phyloP scores from a whole-genome alignment of 2,329 filamentous ascomycete species.

The Talaromyces piceae region DNA sequence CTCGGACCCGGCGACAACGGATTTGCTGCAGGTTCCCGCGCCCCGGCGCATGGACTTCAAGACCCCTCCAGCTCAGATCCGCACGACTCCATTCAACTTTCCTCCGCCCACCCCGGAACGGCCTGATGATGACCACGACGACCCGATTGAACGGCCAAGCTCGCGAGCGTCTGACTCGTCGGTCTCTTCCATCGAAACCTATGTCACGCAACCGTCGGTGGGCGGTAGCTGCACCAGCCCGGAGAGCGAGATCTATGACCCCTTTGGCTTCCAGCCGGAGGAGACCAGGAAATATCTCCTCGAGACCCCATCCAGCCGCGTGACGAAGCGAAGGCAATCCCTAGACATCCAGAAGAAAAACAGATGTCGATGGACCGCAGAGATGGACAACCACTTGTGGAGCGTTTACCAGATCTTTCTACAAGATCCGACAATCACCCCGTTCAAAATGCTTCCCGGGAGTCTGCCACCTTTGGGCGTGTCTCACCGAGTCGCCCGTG shows the following conservation, averaged over 20 bases:
- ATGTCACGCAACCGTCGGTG: slow-evolving; percentile 49
- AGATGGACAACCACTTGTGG: slow-evolving; percentile 61
- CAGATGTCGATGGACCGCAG: slow-evolving; percentile 46
- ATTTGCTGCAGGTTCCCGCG: slow-evolving; percentile 33
- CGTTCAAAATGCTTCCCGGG: slow-evolving; percentile 60
- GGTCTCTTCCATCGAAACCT: slow-evolving; percentile 51
- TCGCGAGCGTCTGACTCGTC: slow-evolving; percentile 58
- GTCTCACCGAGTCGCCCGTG: slow-evolving; percentile 55
- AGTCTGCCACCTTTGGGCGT: slow-evolving; percentile 57
- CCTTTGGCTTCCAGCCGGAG: slow-evolving; percentile 42
- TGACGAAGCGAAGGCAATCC: slow-evolving; percentile 21
- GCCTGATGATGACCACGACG: slow-evolving; percentile 24
- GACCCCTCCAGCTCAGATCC: slow-evolving; percentile 40
- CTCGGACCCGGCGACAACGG: slow-evolving; percentile 21
- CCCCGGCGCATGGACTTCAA: slow-evolving; percentile 31
- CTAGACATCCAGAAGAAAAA: slow-evolving; percentile 18
- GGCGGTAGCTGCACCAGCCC: slow-evolving; percentile 56
- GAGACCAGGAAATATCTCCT: slow-evolving; percentile 28
- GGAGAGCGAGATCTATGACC: slow-evolving; percentile 52
- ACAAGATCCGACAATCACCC: slow-evolving; percentile 59
- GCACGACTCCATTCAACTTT: slow-evolving; percentile 27
- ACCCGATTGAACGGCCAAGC: slow-evolving; percentile 46
- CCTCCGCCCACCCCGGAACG: slow-evolving; percentile 24
- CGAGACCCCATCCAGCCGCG: slow-evolving; percentile 32
- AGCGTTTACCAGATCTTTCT: slow-evolving; percentile 58